Percentiles rank a stretch among this genome's conserved stretches.
These are phyloP conservation scores for Penicillium sp. DNA, from an alignment of 2,329 filamentous ascomycete genomes.

Conservation along the genomic window DNA sequence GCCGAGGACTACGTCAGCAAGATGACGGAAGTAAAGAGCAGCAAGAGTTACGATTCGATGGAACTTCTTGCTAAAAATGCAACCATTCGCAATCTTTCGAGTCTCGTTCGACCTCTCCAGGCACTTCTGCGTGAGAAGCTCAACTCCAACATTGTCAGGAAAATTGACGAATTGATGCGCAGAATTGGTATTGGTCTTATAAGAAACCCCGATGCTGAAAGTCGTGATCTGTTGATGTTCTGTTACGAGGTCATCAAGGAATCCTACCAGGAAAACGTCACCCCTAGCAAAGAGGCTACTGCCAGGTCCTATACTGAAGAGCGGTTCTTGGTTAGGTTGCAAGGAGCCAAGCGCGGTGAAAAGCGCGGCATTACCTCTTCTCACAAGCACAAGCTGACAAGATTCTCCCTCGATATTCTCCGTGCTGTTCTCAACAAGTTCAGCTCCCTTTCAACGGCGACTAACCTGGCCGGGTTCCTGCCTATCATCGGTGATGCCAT, in stretches of 20 bases:
- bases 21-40: slow-evolving; percentile 97
- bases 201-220: slow-evolving; percentile 76
- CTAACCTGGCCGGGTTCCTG: slow-evolving; percentile 81
- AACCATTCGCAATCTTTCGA: slow-evolving; percentile 71
- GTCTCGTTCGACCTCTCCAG: slow-evolving; percentile 76
- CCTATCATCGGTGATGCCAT: slow-evolving; percentile 87
- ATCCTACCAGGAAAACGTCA: slow-evolving; percentile 68
- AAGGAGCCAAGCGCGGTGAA: slow-evolving; percentile 72
- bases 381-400: slow-evolving; percentile 81
- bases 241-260: slow-evolving; percentile 93
- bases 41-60: slow-evolving; percentile 97
- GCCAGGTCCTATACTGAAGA: slow-evolving; percentile 30
- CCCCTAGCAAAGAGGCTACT: slow-evolving; percentile 26
- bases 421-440: slow-evolving; percentile 85
- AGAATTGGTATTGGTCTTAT: slow-evolving; percentile 81
- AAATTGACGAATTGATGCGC: slow-evolving; percentile 84
- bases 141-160: slow-evolving; percentile 77
- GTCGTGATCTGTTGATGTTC: slow-evolving; percentile 83
- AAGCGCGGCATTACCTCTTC: slow-evolving; percentile 72
- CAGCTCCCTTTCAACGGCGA: slow-evolving; percentile 73
- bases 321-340: slow-evolving; percentile 76
- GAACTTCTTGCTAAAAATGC: slow-evolving; percentile 84
- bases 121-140: slow-evolving; percentile 80
- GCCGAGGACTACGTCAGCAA: slow-evolving; percentile 92
- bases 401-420: slow-evolving; percentile 85